Evolutionary conservation across 108 stramenopile species (phyloP).

Genomic region (Skeletonema potamos): DNA sequence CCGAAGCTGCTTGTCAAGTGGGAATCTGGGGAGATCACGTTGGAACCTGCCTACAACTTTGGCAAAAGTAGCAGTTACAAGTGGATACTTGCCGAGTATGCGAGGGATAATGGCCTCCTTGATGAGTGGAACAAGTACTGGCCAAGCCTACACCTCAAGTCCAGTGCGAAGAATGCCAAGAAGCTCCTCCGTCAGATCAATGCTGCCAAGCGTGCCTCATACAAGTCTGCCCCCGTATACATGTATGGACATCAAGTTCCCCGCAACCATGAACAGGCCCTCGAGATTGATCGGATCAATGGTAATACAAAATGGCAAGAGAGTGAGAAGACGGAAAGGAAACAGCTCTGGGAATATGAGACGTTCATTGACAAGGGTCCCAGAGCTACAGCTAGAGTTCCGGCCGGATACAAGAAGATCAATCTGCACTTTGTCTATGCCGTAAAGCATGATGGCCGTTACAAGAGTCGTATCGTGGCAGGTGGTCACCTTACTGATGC

Average conservation of each 20-base stretch:
- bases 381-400: not conserved
- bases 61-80: not conserved
- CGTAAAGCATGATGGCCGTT: slow-evolving; percentile 38
- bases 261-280: slow-evolving; percentile 13
- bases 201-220: not conserved
- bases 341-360: slow-evolving; percentile 14
- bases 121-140: not conserved
- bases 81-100: too few species aligned
- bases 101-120: not conserved
- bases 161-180: slow-evolving; percentile 5
- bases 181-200: not conserved
- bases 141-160: slow-evolving; percentile 4
- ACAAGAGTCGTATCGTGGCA: slow-evolving; percentile 38
- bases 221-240: not conserved
- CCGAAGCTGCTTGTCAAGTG: slow-evolving; percentile 3
- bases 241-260: slow-evolving; percentile 24
- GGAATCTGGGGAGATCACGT: slow-evolving; percentile 8
- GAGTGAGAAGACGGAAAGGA: slow-evolving; percentile 9
- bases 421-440: slow-evolving; percentile 27
- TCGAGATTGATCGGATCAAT: slow-evolving; percentile 33
- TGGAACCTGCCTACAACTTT: not conserved
- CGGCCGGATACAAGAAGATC: slow-evolving; percentile 34
- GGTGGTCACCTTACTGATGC: slow-evolving; percentile 30
- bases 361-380: slow-evolving; percentile 26
- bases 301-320: slow-evolving; percentile 50